Evolutionary conservation across 2,329 filamentous ascomycete genomes (phyloP).

Genomic region (Cryphonectria carpinicola): DNA sequence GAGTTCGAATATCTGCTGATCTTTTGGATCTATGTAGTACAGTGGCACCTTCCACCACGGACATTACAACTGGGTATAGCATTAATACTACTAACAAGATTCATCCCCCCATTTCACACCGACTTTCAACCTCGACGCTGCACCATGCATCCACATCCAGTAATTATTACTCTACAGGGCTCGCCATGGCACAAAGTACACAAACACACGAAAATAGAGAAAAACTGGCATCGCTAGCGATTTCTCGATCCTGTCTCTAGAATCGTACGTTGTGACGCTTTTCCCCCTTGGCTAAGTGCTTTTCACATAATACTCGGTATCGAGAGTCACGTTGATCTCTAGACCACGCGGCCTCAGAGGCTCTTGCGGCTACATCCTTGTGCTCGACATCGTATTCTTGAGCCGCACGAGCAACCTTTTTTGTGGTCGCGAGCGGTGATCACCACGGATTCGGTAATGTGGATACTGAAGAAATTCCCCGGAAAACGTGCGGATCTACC

Average conservation of each 20-base stretch:
- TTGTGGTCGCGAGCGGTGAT: background rate
- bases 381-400: background rate
- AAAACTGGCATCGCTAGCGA: background rate
- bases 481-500: background rate
- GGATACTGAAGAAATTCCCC: background rate
- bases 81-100: background rate
- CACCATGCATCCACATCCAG: background rate
- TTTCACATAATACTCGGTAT: background rate
- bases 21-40: too few species aligned
- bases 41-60: too few species aligned
- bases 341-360: constrained; percentile 1
- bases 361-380: background rate
- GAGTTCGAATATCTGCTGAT: too few species aligned
- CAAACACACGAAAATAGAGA: background rate
- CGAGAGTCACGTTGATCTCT: background rate
- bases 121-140: background rate
- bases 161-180: background rate
- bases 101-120: background rate
- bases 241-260: background rate
- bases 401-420: background rate
- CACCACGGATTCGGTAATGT: background rate
- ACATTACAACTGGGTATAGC: too few species aligned
- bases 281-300: background rate
- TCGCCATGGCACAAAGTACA: background rate
- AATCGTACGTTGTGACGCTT: background rate